Evolutionary conservation across 2,329 filamentous ascomycete species (phyloP).

Genomic region (Diaporthe amygdali): DNA sequence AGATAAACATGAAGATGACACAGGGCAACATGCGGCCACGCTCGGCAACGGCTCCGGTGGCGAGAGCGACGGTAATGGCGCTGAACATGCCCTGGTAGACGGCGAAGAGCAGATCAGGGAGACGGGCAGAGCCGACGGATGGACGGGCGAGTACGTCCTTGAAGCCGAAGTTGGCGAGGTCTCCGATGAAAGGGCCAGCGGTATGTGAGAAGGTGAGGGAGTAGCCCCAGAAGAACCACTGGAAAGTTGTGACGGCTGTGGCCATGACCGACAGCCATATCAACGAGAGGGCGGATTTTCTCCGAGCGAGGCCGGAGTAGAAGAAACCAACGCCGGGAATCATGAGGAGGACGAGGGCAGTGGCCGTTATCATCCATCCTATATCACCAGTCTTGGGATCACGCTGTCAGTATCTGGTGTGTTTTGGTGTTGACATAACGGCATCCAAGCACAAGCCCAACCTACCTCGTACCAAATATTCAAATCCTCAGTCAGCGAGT

Average conservation of each 20-base stretch:
- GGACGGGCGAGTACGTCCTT: constrained; percentile 75
- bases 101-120: constrained; percentile 85
- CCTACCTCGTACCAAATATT: constrained; percentile 80
- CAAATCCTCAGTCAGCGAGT: constrained; percentile 70
- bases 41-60: constrained; percentile 84
- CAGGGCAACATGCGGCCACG: constrained; percentile 87
- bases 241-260: constrained; percentile 81
- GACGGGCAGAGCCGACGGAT: constrained; percentile 72
- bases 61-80: constrained; percentile 83
- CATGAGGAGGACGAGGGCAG: constrained; percentile 87
- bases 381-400: constrained; percentile 74
- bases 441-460: constrained; percentile 29
- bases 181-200: constrained; percentile 77
- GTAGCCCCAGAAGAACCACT: constrained; percentile 96
- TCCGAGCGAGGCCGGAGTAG: constrained; percentile 86
- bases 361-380: constrained; percentile 81
- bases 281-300: constrained; percentile 87
- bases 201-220: constrained; percentile 82
- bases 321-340: constrained; percentile 93
- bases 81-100: constrained; percentile 91
- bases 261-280: constrained; percentile 93
- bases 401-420: constrained; percentile 35
- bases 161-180: constrained; percentile 81
- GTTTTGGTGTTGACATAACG: background rate
- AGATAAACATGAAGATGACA: constrained; percentile 91